Evolutionary conservation across 495 filamentous ascomycete genomes (phyloP), one percentile per base, ranked within the genome.

Genomic region (Lophium mytilinum): DNA sequence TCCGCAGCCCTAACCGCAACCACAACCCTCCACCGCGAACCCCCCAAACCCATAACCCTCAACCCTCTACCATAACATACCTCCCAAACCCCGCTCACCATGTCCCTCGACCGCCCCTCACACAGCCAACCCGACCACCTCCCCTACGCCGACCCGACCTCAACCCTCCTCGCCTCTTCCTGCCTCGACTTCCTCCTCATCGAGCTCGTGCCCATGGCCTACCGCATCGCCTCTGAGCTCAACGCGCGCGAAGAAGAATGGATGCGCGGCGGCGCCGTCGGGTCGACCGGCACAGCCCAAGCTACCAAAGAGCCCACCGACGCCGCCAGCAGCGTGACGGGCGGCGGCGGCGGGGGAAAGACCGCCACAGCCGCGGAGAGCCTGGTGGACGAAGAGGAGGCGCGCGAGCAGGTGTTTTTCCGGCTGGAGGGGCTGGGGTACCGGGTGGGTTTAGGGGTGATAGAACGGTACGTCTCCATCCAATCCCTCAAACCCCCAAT

Each of bases 141-240:
- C 24, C 15, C 45, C 17, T 48, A 82, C 66, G 83, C 82, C 39
- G 91, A 96, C 70, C 86, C 89, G 1, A 78, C 78, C 59, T 83
- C 88, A 37, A 84, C 83, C 52, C 87, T 90, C 74, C 75, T 95
- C 49, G 84, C 78, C 70, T 80, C 86, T 36, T 88, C 92, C 35
- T 88, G 85, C 60, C 81, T 97, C 54, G 93, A 98, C 67, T 83
- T 98, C 58, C 83, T 98, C 12, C 79, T 98, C 58, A 96, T 98
- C 65, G 93, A 98, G 74, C 78, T 98, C 50, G 93, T 98, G 24
- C 93, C 93, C 43, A 86, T 96, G 81, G 88, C 94, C 3, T 89
- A 93, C 70, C 82, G 93, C 52, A 71, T 97, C 34, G 79, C 82
- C 11, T 72, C 75, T 65, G 75, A 85, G 58, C 71, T 85, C 7